Conservation (phyloP, 2,329 filamentous ascomycete species). For the Dryadomyces quercivorus region DNA sequence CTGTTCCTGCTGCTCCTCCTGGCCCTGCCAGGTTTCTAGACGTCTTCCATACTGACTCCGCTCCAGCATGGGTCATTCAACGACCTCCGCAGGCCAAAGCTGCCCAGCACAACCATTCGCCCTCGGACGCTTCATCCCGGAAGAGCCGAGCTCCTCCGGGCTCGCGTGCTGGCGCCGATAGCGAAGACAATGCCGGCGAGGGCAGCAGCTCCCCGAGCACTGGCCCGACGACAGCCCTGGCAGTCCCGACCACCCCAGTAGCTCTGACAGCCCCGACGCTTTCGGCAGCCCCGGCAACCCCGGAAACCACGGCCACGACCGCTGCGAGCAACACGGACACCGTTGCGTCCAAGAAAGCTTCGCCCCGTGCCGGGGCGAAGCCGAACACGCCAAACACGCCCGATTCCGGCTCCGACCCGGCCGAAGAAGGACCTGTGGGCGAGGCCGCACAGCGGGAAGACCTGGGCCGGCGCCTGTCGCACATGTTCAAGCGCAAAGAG, state of each 20-base stretch:
- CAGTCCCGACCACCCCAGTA: background rate
- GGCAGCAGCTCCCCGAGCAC: background rate
- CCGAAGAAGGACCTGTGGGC: background rate
- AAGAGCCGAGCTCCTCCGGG: slow-evolving; percentile 1
- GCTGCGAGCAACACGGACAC: background rate
- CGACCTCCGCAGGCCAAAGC: slow-evolving; percentile 10
- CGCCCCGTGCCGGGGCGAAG: background rate
- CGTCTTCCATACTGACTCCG: background rate
- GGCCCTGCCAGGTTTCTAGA: too few species aligned
- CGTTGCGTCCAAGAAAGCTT: background rate
- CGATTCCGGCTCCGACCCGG: background rate
- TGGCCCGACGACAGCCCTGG: background rate
- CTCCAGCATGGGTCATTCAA: slow-evolving; percentile 13
- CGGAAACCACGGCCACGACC: background rate
- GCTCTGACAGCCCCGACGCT: background rate
- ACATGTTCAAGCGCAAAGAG: slow-evolving; percentile 33
- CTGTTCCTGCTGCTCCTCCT: background rate
- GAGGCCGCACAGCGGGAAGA: background rate
- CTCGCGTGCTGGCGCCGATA: background rate
- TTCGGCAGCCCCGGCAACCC: background rate
- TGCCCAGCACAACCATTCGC: slow-evolving; percentile 14
- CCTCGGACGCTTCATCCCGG: slow-evolving; percentile 7
- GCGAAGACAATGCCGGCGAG: background rate
- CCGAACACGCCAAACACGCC: too few species aligned
- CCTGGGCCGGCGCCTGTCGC: slow-evolving; percentile 21